A percentile compares a stretch with the other conserved stretches of the same genome.
Conservation (phyloP, 768 basidiomycete species). For the Suillus hirtellus region DNA sequence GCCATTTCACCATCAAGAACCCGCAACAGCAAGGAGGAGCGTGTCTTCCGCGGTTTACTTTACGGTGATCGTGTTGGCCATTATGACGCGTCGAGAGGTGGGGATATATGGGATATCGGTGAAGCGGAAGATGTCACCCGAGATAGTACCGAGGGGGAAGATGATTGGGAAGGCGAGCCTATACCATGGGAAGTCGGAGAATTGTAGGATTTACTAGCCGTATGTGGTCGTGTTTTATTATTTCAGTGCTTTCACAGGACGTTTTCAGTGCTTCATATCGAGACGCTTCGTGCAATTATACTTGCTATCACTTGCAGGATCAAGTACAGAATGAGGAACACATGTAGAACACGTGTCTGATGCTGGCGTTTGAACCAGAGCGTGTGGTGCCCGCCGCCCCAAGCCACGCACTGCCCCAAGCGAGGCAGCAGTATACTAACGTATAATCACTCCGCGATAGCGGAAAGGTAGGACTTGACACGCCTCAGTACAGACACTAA, state of each 20-base stretch:
- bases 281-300: conserved; percentile 25
- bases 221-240: conserved; percentile 32
- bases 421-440: conserved; percentile 18
- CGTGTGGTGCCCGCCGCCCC: conserved; percentile 9
- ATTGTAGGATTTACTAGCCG: conserved; percentile 42
- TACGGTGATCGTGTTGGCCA: conserved; percentile 55
- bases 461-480: conserved; percentile 12
- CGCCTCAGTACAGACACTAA: conserved; percentile 10
- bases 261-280: conserved; percentile 36
- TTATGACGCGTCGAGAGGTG: conserved; percentile 66
- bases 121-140: conserved; percentile 49
- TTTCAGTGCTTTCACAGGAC: conserved; percentile 22
- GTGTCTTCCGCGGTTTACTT: conserved; percentile 58
- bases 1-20: conserved; percentile 53
- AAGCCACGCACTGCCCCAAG: conserved; percentile 14
- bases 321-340: conserved; percentile 14
- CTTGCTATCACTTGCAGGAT: conserved; percentile 25
- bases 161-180: conserved; percentile 77
- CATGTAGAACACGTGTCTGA: conserved; percentile 30
- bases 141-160: conserved; percentile 53
- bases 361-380: neutral
- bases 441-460: conserved; percentile 18
- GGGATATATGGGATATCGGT: conserved; percentile 76
- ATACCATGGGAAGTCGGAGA: conserved; percentile 83
- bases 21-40: conserved; percentile 46